These are phyloP conservation scores for Gossypium laxum DNA, from an alignment of 441 rosid genomes.

Conservation along the genomic window DNA sequence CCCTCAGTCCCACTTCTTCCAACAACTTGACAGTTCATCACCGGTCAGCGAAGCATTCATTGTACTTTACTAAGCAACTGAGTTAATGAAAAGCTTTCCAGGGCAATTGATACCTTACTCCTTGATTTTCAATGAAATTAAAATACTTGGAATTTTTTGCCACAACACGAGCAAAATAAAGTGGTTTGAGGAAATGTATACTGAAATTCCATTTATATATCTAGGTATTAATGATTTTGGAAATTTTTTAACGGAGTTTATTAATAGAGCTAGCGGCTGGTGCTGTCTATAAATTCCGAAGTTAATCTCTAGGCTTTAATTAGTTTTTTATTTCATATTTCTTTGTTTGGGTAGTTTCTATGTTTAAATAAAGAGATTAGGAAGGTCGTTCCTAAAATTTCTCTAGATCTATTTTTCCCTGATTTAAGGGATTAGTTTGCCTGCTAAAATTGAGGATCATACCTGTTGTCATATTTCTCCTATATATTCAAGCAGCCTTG, in stretches of 20 bases:
- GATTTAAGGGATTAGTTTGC: not conserved
- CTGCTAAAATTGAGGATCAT: not conserved
- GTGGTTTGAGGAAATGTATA: not conserved
- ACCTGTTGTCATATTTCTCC: not conserved
- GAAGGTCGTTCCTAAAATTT: not conserved
- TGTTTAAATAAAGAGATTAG: not conserved
- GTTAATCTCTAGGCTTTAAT: not conserved
- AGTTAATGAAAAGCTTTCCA: not conserved
- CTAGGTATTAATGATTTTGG: not conserved
- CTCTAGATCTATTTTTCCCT: not conserved
- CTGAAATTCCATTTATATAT: not conserved
- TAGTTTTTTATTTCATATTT: not conserved
- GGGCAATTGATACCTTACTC: not conserved
- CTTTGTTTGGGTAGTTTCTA: not conserved
- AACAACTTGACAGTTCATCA: conserved; percentile 5
- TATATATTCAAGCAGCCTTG: not conserved
- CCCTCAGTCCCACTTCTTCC: not conserved
- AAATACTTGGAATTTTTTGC: not conserved
- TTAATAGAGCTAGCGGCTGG: not conserved
- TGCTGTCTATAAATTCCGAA: not conserved
- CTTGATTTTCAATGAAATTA: not conserved
- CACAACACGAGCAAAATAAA: not conserved
- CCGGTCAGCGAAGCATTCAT: not conserved
- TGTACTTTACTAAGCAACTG: not conserved
- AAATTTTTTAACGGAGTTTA: not conserved